These are phyloP conservation scores for Pouteria glomerata DNA, from an alignment of 148 eudicot genomes.

Conservation along the genomic window DNA sequence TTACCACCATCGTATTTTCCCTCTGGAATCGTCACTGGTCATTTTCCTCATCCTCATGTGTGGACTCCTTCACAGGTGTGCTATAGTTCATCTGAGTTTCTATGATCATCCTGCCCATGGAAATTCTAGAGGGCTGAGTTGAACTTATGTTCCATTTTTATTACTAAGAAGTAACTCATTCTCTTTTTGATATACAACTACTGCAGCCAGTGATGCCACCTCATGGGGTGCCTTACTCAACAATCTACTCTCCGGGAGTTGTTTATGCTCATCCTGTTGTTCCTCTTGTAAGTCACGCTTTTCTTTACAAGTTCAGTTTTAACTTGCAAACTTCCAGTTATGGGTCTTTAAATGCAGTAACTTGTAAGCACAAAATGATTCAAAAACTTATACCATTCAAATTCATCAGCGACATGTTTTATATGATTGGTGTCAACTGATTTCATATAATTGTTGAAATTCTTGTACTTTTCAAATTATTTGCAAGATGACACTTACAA, in stretches of 20 bases:
- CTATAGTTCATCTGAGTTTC: background rate
- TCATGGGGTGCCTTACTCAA: conserved; percentile 55
- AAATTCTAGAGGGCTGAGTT: background rate
- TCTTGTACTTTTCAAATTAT: background rate
- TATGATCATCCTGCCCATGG: background rate
- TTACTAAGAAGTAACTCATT: background rate
- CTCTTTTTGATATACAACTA: conserved; percentile 9
- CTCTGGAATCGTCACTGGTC: conserved; percentile 42
- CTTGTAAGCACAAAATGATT: background rate
- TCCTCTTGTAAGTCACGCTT: conserved; percentile 36
- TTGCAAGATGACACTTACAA: background rate
- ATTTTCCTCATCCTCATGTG: conserved; percentile 40
- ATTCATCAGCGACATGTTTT: background rate
- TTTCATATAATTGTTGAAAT: background rate
- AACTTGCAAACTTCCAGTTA: background rate
- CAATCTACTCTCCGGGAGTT: conserved; percentile 55
- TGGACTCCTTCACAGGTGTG: conserved; percentile 51
- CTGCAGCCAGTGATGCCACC: conserved; percentile 46
- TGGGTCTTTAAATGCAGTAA: background rate
- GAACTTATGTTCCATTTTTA: background rate
- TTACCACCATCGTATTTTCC: conserved; percentile 40
- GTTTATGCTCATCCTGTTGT: conserved; percentile 49
- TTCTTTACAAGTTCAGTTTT: background rate
- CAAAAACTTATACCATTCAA: background rate
- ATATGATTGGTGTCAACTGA: background rate